Conservation (phyloP, 768 basidiomycete genomes). For the Panaeolus papilionaceus region DNA sequence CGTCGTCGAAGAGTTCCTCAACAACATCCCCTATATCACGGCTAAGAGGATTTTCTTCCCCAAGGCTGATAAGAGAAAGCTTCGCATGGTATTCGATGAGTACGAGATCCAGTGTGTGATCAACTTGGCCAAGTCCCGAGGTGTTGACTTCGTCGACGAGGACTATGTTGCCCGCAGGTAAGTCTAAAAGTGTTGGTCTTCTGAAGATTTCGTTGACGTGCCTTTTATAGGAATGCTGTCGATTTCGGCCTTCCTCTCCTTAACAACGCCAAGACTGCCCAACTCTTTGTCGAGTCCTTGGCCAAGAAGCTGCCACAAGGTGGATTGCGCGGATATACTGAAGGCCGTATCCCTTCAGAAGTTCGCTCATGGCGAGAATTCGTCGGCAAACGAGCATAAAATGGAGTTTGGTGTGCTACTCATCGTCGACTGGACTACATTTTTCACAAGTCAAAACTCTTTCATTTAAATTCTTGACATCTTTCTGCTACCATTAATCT, state of each 20-base stretch:
- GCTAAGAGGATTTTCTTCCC: slow-evolving; percentile 97
- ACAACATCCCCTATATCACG: slow-evolving; percentile 74
- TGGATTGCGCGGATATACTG: slow-evolving; percentile 77
- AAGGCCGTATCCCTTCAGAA: slow-evolving; percentile 90
- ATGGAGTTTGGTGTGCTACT: background rate
- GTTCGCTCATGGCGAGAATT: slow-evolving; percentile 94
- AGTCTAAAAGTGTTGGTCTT: slow-evolving; percentile 31
- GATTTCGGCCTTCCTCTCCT: slow-evolving; percentile 94
- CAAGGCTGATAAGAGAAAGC: slow-evolving; percentile 92
- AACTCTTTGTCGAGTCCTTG: slow-evolving; percentile 90
- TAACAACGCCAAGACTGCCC: slow-evolving; percentile 89
- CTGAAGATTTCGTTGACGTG: slow-evolving; percentile 1
- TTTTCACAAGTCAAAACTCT: background rate
- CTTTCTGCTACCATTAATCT: slow-evolving; percentile 7
- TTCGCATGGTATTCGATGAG: slow-evolving; percentile 93
- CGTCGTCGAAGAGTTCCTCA: slow-evolving; percentile 81
- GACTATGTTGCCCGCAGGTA: slow-evolving; percentile 95
- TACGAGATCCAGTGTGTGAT: slow-evolving; percentile 95
- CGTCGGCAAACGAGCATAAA: slow-evolving; percentile 71
- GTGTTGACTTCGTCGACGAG: slow-evolving; percentile 80
- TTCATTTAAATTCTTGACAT: slow-evolving; percentile 11
- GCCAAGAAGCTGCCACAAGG: slow-evolving; percentile 85
- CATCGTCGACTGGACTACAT: background rate
- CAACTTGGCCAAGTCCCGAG: slow-evolving; percentile 87
- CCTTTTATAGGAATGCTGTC: slow-evolving; percentile 76